phyloP scores from a whole-genome alignment of 345 rosid species.

The Moricandia moricandioides region DNA sequence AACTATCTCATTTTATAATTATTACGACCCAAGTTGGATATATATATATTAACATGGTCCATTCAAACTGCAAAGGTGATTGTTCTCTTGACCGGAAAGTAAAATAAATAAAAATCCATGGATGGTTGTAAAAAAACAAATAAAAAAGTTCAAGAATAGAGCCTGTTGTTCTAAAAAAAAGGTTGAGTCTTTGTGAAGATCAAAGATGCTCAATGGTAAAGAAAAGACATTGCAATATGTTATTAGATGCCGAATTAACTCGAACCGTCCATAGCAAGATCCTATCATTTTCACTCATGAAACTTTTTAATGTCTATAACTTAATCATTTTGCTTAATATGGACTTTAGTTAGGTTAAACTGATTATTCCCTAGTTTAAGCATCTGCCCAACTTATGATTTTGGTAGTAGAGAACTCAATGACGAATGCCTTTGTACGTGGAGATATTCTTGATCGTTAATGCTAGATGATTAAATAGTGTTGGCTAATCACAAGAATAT shows the following conservation, averaged over 20 bases:
- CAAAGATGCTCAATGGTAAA: constrained; percentile 36
- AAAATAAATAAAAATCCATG: constrained; percentile 16
- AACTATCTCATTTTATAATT: background rate
- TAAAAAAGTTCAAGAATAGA: background rate
- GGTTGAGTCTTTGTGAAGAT: constrained; percentile 39
- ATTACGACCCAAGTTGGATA: background rate
- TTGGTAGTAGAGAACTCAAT: constrained; percentile 20
- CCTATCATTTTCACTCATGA: constrained; percentile 23
- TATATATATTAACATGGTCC: constrained; percentile 11
- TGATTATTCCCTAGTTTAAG: constrained; percentile 2
- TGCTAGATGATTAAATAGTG: constrained; percentile 9
- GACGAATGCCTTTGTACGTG: constrained; percentile 14
- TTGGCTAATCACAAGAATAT: background rate
- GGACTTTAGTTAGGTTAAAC: constrained; percentile 5
- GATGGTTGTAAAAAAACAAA: constrained; percentile 29
- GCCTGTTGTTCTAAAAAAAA: constrained; percentile 2
- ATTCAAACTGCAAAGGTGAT: constrained; percentile 31
- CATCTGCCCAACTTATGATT: constrained; percentile 17
- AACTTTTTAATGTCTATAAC: constrained; percentile 10
- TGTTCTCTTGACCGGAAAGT: constrained; percentile 36
- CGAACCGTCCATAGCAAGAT: constrained; percentile 39
- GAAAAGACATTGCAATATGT: constrained; percentile 28
- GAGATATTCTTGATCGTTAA: constrained; percentile 28
- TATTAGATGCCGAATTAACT: constrained; percentile 34
- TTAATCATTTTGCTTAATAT: background rate